Percentiles rank a stretch among this genome's conserved stretches.
Evolutionary conservation across 163 green algal genomes (phyloP).

Genomic region (Chlorella variabilis): DNA sequence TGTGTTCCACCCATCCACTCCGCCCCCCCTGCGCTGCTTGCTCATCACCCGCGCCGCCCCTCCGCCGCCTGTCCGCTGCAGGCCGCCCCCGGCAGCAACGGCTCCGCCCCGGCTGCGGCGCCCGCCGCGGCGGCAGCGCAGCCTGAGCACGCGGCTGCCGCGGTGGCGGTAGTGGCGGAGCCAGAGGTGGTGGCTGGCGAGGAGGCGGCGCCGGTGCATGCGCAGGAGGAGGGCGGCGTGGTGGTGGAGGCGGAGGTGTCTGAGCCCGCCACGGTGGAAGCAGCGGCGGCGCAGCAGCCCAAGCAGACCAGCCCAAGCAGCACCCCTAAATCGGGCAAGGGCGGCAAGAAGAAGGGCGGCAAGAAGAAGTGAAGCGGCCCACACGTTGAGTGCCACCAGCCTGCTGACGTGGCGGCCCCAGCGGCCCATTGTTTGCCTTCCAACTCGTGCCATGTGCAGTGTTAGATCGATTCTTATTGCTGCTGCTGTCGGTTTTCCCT

Average conservation of each 20-base stretch:
- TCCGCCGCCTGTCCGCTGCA: background rate
- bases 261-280: background rate
- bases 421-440: too few relatives aligned
- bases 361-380: background rate
- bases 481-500: too few relatives aligned
- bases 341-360: constrained; percentile 39
- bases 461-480: too few relatives aligned
- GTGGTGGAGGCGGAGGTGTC: background rate
- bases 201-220: background rate
- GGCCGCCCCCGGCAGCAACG: background rate
- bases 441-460: too few relatives aligned
- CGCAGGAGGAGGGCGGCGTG: background rate
- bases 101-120: background rate
- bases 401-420: too few relatives aligned
- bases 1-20: too few relatives aligned
- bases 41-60: too few relatives aligned
- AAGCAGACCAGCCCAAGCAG: background rate
- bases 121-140: constrained; percentile 11
- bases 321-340: constrained; percentile 45
- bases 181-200: background rate
- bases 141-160: background rate
- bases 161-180: background rate
- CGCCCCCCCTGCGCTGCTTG: too few relatives aligned
- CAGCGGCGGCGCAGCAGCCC: background rate
- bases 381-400: background rate